Percentiles rank a stretch among this genome's conserved stretches.
Evolutionary conservation across 2,329 filamentous ascomycete genomes (phyloP).

Genomic region (Aspergillus piperis): DNA sequence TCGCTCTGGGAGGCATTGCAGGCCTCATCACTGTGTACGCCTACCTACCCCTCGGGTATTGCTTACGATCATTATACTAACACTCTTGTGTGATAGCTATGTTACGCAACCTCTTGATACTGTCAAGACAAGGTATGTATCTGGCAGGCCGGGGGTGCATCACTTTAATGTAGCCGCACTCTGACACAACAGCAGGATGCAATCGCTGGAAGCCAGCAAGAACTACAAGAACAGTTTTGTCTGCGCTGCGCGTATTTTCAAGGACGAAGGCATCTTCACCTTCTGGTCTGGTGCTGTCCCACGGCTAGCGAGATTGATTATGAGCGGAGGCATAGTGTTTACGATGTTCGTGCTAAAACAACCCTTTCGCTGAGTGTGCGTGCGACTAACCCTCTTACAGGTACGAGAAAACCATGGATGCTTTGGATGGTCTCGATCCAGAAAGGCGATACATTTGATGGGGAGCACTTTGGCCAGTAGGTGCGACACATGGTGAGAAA

Average conservation of each 20-base stretch:
- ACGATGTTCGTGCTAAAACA: conserved; percentile 67
- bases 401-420: conserved; percentile 95
- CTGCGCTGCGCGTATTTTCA: conserved; percentile 81
- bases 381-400: conserved; percentile 25
- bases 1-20: conserved; percentile 84
- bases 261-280: conserved; percentile 83
- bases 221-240: conserved; percentile 85
- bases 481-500: not conserved
- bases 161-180: no score
- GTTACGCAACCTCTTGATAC: conserved; percentile 77
- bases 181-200: conserved; percentile 65
- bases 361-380: not conserved
- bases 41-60: not conserved
- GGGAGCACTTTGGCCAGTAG: not conserved
- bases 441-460: conserved; percentile 75
- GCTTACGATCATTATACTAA: conserved; percentile 10
- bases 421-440: conserved; percentile 78
- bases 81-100: conserved; percentile 39
- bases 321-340: conserved; percentile 97
- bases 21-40: conserved; percentile 82
- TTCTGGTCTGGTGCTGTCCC: conserved; percentile 95
- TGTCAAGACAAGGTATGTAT: conserved; percentile 72
- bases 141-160: not conserved
- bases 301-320: conserved; percentile 75
- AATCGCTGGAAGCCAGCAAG: conserved; percentile 81